A percentile compares a stretch with the other conserved stretches of the same genome.
phyloP scores from a whole-genome alignment of 306 rosid genomes.

The Cicer judaicum region DNA sequence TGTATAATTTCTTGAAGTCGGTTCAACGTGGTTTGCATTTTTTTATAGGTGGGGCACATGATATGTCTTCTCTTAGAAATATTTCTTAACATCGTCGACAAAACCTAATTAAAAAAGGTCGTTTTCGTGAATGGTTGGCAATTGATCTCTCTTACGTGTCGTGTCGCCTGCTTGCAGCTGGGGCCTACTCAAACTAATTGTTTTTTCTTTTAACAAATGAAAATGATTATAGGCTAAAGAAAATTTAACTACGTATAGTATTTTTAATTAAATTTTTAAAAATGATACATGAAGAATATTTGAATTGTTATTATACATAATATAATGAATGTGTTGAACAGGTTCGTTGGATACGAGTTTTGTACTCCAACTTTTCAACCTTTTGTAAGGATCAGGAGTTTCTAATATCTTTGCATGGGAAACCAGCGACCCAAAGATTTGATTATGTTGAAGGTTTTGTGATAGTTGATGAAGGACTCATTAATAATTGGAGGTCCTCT shows the following conservation, averaged over 20 bases:
- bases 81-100: conserved; percentile 41
- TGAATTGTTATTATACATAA: too few species aligned
- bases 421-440: conserved; percentile 58
- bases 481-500: conserved; percentile 95
- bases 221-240: background rate
- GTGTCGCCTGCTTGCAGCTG: background rate
- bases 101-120: conserved; percentile 45
- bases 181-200: background rate
- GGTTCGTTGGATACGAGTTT: conserved; percentile 95
- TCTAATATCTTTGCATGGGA: conserved; percentile 83
- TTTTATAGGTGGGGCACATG: conserved; percentile 49
- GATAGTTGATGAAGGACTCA: conserved; percentile 87
- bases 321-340: conserved; percentile 19
- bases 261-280: too few species aligned
- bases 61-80: conserved; percentile 46
- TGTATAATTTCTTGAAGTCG: background rate
- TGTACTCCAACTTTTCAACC: conserved; percentile 74
- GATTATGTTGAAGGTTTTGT: conserved; percentile 97
- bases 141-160: conserved; percentile 33
- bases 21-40: conserved; percentile 31
- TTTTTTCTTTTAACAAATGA: background rate
- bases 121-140: conserved; percentile 39
- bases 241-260: background rate
- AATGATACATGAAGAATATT: too few species aligned
- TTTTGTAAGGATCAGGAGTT: conserved; percentile 82